Base-by-base conservation (phyloP, 805 yeast species). In the Lipomyces yamadae region DNA sequence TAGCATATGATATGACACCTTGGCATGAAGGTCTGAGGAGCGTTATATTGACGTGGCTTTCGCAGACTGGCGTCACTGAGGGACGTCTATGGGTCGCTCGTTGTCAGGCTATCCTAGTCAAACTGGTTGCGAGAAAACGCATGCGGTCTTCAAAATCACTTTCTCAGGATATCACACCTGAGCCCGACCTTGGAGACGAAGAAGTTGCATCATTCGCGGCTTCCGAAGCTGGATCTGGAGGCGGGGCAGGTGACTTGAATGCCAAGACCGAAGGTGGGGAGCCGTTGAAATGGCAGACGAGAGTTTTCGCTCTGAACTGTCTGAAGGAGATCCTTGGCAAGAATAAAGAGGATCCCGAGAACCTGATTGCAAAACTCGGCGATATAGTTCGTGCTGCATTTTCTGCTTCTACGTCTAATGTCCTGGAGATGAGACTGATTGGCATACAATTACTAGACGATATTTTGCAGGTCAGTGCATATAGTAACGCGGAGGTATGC, bases 301-400 rank as follows among this genome's bases (percentile, higher is more conserved):
- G 82, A 39, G 74, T 74, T 7, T 74, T 78, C 39, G 82, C 84
- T 1, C 64, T 81, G 30, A 74, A 72, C 6, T 70, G 83, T 18
- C 68, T 83, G 13, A 67, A 74, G 6, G 69, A 71, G 45, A 61
- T 79, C 37, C 66, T 80, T 8, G 64, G 24, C 15, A 63, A 64
- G 63, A 66, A 66, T 56, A 53, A 56, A 60, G 53, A 56, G 42
- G 29, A 71, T 61, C 56, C 70, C 72, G 35, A 60, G 52, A 33
- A 74, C 3, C 58, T 79, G 6, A 73, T 77, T 1, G 68, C 71
- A 0, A 70, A 67, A 29, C 74, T 79, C 2, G 80, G 83, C 29
- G 96, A 90, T 29, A 77, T 94, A 52, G 88, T 93, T 34, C 88
- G 89, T 68, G 80, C 92, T 4, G 87, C 97, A 0, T 93, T 91